Evolutionary conservation across 768 basidiomycete species (phyloP).

Genomic region (Hortiboletus campestris): DNA sequence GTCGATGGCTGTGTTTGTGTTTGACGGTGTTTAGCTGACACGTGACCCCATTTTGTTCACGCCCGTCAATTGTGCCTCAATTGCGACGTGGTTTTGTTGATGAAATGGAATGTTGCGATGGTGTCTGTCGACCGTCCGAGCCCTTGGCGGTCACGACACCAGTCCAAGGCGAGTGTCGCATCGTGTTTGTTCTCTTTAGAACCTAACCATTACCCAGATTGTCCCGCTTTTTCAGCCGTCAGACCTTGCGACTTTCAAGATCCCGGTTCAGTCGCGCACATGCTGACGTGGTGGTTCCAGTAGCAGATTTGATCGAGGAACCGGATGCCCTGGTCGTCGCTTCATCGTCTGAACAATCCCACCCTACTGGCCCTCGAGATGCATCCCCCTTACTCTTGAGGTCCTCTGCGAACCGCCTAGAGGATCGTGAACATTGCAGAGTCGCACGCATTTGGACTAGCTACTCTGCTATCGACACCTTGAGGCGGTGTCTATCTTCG

Average conservation of each 20-base stretch:
- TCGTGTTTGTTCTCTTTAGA: neutral
- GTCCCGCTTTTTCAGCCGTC: neutral
- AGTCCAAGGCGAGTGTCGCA: constrained; percentile 21
- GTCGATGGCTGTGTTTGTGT: constrained; percentile 8
- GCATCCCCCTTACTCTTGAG: neutral
- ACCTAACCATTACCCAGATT: constrained; percentile 5
- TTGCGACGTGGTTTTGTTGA: constrained; percentile 1
- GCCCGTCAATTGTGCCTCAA: neutral
- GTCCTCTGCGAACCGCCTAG: neutral
- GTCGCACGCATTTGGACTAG: neutral
- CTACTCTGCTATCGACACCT: constrained; percentile 10
- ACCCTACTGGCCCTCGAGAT: neutral
- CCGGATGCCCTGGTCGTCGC: neutral
- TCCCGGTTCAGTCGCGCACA: neutral
- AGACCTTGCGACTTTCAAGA: neutral
- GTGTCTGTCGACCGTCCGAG: constrained; percentile 52
- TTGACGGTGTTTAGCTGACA: neutral
- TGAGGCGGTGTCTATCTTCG: constrained; percentile 15
- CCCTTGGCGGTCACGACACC: constrained; percentile 37
- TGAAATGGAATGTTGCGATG: constrained; percentile 87
- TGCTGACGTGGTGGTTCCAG: neutral
- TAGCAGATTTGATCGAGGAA: neutral
- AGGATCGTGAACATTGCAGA: neutral
- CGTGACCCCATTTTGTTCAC: constrained; percentile 6
- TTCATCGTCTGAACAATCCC: neutral